Percentiles rank a stretch among this genome's conserved stretches.
Conservation (phyloP, 176 grass and related monocot genomes). For the Phoenix dactylifera region DNA sequence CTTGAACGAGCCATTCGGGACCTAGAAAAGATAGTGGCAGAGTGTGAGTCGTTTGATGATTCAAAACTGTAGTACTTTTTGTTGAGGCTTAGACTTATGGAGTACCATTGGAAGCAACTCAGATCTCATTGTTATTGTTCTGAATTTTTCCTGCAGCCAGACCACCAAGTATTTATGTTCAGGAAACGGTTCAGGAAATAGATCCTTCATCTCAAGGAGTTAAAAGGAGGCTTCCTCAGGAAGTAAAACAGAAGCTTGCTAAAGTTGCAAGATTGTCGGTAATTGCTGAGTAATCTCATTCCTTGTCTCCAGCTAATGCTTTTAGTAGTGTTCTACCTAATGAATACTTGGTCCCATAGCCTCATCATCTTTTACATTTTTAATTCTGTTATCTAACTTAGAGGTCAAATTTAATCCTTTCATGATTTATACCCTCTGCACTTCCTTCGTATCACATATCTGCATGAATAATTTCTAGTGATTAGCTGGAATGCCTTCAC, state of each 20-base stretch:
- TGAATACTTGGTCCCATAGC: too few relatives aligned
- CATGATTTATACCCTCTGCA: not conserved
- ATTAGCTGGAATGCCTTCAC: too few relatives aligned
- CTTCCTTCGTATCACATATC: too few relatives aligned
- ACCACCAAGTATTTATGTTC: conserved; percentile 58
- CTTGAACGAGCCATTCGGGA: conserved; percentile 93
- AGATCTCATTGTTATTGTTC: conserved; percentile 20
- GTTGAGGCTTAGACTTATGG: conserved; percentile 4
- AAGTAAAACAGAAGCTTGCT: conserved; percentile 89
- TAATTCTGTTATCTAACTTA: too few relatives aligned
- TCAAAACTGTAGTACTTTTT: conserved; percentile 12
- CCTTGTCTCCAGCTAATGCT: not conserved
- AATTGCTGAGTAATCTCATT: conserved; percentile 25
- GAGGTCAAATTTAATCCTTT: too few relatives aligned
- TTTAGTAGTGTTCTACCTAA: too few relatives aligned
- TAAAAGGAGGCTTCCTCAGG: conserved; percentile 84
- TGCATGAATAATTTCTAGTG: too few relatives aligned
- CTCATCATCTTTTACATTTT: too few relatives aligned
- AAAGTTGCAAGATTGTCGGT: conserved; percentile 99
- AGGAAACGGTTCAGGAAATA: conserved; percentile 60
- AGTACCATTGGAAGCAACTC: conserved; percentile 18
- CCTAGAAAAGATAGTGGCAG: conserved; percentile 76
- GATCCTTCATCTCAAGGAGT: conserved; percentile 62
- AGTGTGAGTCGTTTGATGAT: conserved; percentile 48
- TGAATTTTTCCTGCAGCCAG: conserved; percentile 53